Percentiles rank a stretch among this genome's conserved stretches.
These are phyloP conservation scores for Penstemon barbatus DNA, from an alignment of 257 asterid genomes.

Conservation along the genomic window DNA sequence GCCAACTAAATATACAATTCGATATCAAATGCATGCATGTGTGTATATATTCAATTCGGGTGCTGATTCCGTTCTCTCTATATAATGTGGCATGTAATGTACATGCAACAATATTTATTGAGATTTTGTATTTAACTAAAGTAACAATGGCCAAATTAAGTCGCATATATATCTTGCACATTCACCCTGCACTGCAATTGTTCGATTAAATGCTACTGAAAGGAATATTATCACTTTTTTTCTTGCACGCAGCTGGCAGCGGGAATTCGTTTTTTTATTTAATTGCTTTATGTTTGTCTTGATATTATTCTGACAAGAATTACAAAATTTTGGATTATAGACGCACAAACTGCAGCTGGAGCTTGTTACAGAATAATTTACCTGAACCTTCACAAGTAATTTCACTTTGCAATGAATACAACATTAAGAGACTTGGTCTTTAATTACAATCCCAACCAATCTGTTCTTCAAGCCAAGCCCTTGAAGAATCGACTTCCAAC, in stretches of 20 bases:
- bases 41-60: too few species aligned
- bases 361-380: slow-evolving; percentile 43
- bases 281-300: too few species aligned
- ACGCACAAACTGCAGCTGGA: slow-evolving; percentile 34
- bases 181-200: not conserved
- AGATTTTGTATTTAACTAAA: too few species aligned
- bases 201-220: not conserved
- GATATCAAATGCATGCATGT: too few species aligned
- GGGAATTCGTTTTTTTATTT: too few species aligned
- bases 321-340: slow-evolving; percentile 13
- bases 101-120: too few species aligned
- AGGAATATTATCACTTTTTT: not conserved
- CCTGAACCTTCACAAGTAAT: slow-evolving; percentile 33
- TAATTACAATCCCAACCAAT: slow-evolving; percentile 37
- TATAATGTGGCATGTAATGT: too few species aligned
- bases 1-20: too few species aligned
- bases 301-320: too few species aligned
- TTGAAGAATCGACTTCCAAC: slow-evolving; percentile 1
- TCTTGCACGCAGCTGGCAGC: not conserved
- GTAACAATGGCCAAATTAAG: slow-evolving; percentile 17
- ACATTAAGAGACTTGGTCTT: slow-evolving; percentile 32
- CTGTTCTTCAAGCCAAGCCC: slow-evolving; percentile 41
- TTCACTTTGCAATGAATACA: slow-evolving; percentile 31
- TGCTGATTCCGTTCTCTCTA: too few species aligned
- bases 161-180: slow-evolving; percentile 1